Evolutionary conservation across 2,329 filamentous ascomycete species (phyloP).

Genomic region (Aureobasidium musti): DNA sequence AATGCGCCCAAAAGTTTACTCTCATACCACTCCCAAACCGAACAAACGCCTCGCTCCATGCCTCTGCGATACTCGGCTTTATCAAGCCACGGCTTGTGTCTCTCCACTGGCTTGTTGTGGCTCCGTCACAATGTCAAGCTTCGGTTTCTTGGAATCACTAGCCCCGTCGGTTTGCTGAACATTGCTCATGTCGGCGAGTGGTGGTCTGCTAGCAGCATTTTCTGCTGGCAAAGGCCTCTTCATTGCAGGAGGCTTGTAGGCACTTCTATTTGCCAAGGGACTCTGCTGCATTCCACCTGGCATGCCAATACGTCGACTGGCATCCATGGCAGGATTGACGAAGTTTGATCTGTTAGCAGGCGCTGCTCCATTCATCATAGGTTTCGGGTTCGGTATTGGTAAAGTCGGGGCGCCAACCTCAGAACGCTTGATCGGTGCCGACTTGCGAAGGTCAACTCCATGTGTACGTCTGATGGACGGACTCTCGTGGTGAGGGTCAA

Average conservation of each 20-base stretch:
- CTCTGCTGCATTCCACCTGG: conserved; percentile 47
- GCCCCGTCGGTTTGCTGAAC: conserved; percentile 42
- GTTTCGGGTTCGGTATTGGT: conserved; percentile 6
- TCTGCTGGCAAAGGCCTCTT: conserved; percentile 40
- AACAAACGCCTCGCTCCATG: conserved; percentile 22
- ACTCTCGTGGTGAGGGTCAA: conserved; percentile 54
- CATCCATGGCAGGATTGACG: conserved; percentile 52
- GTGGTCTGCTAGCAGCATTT: conserved; percentile 37
- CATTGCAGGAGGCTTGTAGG: conserved; percentile 50
- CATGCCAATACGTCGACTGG: conserved; percentile 53
- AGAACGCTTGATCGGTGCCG: conserved; percentile 67
- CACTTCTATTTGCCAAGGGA: conserved; percentile 48
- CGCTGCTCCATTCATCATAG: background rate
- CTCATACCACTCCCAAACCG: background rate
- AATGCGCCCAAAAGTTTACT: background rate
- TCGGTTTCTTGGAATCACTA: conserved; percentile 47
- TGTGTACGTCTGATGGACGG: conserved; percentile 88
- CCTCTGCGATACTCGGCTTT: background rate
- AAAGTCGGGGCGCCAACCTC: conserved; percentile 30
- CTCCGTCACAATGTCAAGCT: conserved; percentile 37
- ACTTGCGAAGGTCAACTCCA: conserved; percentile 78
- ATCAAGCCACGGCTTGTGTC: conserved; percentile 24
- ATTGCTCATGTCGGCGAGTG: conserved; percentile 52
- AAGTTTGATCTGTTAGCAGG: conserved; percentile 44
- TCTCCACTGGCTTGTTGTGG: conserved; percentile 14